Evolutionary conservation across 257 asterid genomes (phyloP), one percentile per base, ranked within the genome.

Genomic region (Solanum lycopersicoides): DNA sequence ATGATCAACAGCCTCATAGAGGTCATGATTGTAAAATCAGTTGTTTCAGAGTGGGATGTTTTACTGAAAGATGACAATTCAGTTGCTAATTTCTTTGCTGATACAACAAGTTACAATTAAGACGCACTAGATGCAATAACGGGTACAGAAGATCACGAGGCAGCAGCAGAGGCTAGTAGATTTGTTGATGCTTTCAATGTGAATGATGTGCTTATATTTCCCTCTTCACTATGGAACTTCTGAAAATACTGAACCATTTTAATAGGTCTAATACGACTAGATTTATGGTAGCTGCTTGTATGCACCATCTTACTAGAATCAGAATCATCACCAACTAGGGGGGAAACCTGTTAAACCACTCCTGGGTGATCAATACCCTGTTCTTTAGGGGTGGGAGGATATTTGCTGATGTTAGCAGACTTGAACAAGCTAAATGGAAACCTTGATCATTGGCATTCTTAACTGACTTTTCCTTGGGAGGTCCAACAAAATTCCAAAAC

Each of bases 181-280:
- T 92, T 86, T 84, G 86, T 79, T 45, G 84, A 91, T 44, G 89
- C 86, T 42, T 91, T 87, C n/a, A 92, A 93, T 35, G 87, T 91
- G 74, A 87, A 32, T 23, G 98, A 92, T 82, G 98, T 92, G 84
- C 87, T 92, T 88, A 41, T 91, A 66, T 93, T 91, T 85, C 89
- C 93, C 16, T 88, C 94, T 50, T 91, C 94, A 12, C 90, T 94
- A 66, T 93, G 98, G 94, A 89, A 94, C 89, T 93, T 93, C 89
- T 89, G 88, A 87, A 86, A 41, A 44, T 1, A 16, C 6, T 69
- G 82, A 68, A 30, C 47, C 20, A 45, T 79, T 47, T 23, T 41
- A 35, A 39, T 74, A 74, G 82, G 82, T 23, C 20, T 74, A 39
- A 39, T 21, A 73, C 2, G 53, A 72, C 28, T 20, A 72, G 45